These are phyloP conservation scores for Psilocybe mexicana DNA, from an alignment of 1,284 basidiomycete genomes.

Conservation along the genomic window DNA sequence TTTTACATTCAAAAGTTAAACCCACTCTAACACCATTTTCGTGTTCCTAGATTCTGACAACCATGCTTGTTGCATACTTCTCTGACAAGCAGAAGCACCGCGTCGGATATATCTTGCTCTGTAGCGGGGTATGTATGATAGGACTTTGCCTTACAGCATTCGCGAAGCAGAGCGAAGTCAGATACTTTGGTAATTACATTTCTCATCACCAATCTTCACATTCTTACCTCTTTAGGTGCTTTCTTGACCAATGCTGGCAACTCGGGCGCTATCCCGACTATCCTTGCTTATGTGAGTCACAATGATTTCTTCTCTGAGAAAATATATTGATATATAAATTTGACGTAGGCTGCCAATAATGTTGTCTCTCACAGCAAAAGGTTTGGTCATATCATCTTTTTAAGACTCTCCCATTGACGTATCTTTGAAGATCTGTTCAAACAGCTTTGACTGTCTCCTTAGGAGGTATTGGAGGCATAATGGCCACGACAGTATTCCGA, in stretches of 20 bases:
- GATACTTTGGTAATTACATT: slow-evolving; percentile 40
- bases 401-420: background rate
- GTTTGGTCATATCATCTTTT: slow-evolving; percentile 18
- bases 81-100: slow-evolving; percentile 43
- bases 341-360: slow-evolving; percentile 42
- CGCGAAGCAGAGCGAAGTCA: slow-evolving; percentile 32
- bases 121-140: slow-evolving; percentile 35
- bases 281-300: slow-evolving; percentile 40
- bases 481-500: slow-evolving; percentile 42
- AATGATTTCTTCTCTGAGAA: background rate
- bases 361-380: slow-evolving; percentile 46
- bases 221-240: slow-evolving; percentile 29
- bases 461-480: slow-evolving; percentile 43
- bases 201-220: background rate
- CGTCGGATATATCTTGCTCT: slow-evolving; percentile 38
- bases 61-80: slow-evolving; percentile 41
- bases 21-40: background rate
- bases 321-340: background rate
- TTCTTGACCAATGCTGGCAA: slow-evolving; percentile 44
- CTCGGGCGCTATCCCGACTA: slow-evolving; percentile 40
- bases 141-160: slow-evolving; percentile 41
- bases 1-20: background rate
- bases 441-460: slow-evolving; percentile 41
- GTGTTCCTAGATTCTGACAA: slow-evolving; percentile 30
- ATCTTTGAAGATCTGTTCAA: slow-evolving; percentile 35